Evolutionary conservation across 2,329 filamentous ascomycete species (phyloP).

Genomic region (Tolypocladium pustulatum): DNA sequence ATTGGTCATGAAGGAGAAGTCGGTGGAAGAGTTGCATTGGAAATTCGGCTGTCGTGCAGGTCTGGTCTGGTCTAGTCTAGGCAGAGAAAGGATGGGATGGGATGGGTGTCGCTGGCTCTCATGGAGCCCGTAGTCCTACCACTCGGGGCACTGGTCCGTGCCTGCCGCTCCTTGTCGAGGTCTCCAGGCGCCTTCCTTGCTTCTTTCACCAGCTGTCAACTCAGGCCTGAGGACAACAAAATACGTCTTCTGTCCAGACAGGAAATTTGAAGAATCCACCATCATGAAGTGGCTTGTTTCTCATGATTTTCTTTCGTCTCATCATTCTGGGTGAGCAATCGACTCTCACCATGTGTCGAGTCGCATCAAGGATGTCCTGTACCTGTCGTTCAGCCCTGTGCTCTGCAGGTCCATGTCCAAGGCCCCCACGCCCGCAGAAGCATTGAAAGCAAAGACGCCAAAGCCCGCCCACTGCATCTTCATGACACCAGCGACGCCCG

Average conservation of each 20-base stretch:
- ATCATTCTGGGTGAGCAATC: background rate
- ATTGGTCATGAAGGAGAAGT: background rate
- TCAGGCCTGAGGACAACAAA: background rate
- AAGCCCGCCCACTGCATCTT: background rate
- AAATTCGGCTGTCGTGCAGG: background rate
- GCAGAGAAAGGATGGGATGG: background rate
- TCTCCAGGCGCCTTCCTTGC: background rate
- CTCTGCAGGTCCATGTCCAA: background rate
- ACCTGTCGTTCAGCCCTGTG: slow-evolving; percentile 1
- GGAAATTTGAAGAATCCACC: background rate
- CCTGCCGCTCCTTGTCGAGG: background rate
- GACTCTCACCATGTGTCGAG: background rate
- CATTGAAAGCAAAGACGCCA: background rate
- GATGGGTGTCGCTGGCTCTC: background rate
- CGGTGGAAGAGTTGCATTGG: background rate
- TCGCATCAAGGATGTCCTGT: background rate
- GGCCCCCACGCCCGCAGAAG: background rate
- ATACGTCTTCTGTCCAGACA: background rate
- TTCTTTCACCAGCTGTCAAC: background rate
- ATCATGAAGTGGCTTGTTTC: background rate
- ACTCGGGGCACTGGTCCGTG: background rate
- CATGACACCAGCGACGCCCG: too few species aligned
- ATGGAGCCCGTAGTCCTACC: background rate
- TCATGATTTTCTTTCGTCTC: background rate
- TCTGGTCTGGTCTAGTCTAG: background rate